These are phyloP conservation scores for Tagetes patula DNA, from an alignment of 129 eudicot genomes.

Conservation along the genomic window DNA sequence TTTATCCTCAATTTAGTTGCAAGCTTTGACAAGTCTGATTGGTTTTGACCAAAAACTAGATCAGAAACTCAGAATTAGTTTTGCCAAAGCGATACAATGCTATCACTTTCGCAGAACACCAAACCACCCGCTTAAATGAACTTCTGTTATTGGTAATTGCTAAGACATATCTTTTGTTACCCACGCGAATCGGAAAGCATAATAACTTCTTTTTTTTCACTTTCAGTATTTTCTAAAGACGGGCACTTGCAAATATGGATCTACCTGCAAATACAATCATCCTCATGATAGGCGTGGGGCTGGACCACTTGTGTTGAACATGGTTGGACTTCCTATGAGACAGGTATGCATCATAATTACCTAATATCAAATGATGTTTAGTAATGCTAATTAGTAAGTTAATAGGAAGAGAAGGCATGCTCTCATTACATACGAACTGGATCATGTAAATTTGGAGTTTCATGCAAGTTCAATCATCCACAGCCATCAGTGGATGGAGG, in stretches of 20 bases:
- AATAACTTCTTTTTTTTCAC: not conserved
- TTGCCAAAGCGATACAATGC: not conserved
- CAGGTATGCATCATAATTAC: constrained; percentile 41
- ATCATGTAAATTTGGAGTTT: constrained; percentile 73
- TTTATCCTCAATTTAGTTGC: not conserved
- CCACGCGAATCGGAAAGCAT: not conserved
- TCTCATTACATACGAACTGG: constrained; percentile 71
- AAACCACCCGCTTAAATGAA: not conserved
- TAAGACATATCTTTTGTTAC: not conserved
- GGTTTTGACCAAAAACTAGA: not conserved
- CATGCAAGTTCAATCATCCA: constrained; percentile 87
- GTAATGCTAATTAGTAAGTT: not conserved
- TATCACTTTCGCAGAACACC: not conserved
- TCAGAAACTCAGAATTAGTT: not conserved
- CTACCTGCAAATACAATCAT: constrained; percentile 84
- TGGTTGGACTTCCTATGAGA: constrained; percentile 69
- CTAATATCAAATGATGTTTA: not conserved
- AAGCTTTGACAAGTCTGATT: not conserved
- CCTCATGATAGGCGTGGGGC: constrained; percentile 64
- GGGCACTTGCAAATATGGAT: constrained; percentile 87
- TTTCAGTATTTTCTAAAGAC: constrained; percentile 81
- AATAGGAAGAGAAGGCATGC: constrained; percentile 73
- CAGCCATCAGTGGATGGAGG: constrained; percentile 51
- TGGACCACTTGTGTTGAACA: constrained; percentile 51
- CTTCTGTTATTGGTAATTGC: too few species aligned